Evolutionary conservation across 2,329 filamentous ascomycete species (phyloP), one percentile per base, ranked within the genome.

Genomic region (Pseudodiploospora longispora): DNA sequence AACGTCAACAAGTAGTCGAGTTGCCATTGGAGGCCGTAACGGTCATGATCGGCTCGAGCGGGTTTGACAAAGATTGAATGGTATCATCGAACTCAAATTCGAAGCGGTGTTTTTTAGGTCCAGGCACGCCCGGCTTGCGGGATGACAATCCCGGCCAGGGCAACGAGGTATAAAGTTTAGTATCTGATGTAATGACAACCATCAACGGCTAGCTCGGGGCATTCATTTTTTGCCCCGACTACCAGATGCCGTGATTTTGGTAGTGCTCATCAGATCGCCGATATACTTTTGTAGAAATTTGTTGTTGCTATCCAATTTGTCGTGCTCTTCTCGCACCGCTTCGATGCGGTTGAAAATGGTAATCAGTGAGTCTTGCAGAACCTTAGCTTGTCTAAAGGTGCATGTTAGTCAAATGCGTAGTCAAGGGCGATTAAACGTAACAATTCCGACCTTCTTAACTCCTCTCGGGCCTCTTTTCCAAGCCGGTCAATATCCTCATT

Each of bases 231-330:
- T 76, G 43, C 64, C 66, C 30, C 74, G 69, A 49, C 64, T 68
- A 43, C 68, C 67, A 2, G 75, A 70, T 2, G 80, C 74, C 1
- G 81, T 85, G 54, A 85, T 84, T 59, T 85, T 85, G 61, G 78
- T 82, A n/a, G 82, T 85, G 54, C 87, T 87, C 79, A 95, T 97
- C 44, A 97, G 75, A 59, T 95, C 91, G 52, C 91, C 91, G 57
- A 97, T 97, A 63, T 97, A 97, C 64, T 95, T 95, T 65, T 97
- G 91, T 39, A 98, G 69, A 60, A 97, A 96, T 59, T 89, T 91
- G 74, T 98, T 98, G 64, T 96, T 90, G 64, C 78, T 93, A 65
- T 97, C 90, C 43, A 98, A 80, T 67, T 95, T 96, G 68, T 96
- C 88, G 61, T 98, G 90, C 61, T 97, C 91, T 55, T 86, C 84